Conservation (phyloP, 306 rosid genomes). For the Vachellia collinsii region DNA sequence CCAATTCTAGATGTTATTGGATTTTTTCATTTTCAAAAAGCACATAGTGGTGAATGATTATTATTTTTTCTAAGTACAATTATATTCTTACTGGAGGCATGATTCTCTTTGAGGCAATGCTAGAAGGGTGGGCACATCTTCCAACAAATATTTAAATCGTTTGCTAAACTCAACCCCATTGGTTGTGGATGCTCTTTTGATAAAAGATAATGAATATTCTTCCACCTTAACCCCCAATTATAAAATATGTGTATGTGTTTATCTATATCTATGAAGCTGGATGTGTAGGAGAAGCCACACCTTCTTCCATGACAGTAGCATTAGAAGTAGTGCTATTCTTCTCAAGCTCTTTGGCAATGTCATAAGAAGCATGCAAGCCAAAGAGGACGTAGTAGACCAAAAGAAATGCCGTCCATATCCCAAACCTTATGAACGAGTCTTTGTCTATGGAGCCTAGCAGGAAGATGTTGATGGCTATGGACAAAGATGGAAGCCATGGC, state of each 20-base stretch:
- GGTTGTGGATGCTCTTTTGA: no score
- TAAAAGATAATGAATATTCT: no score
- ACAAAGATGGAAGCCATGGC: slow-evolving; percentile 74
- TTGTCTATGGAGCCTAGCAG: slow-evolving; percentile 78
- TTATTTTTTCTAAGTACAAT: no score
- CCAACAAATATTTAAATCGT: no score
- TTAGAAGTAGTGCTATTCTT: neutral
- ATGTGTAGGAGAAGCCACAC: neutral
- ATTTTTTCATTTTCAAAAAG: no score
- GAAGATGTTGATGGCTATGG: slow-evolving; percentile 73
- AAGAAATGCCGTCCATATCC: slow-evolving; percentile 38
- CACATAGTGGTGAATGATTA: no score
- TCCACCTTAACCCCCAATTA: no score
- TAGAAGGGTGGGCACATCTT: no score
- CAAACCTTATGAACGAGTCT: slow-evolving; percentile 50
- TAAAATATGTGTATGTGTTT: neutral
- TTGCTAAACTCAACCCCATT: no score
- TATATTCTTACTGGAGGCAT: no score
- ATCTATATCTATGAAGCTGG: neutral
- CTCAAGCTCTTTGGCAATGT: slow-evolving; percentile 39
- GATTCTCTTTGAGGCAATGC: no score
- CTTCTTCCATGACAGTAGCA: slow-evolving; percentile 29
- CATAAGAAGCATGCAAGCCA: slow-evolving; percentile 55
- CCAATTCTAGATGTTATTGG: no score
- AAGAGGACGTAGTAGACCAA: slow-evolving; percentile 40